A percentile compares a stretch with the other conserved stretches of the same genome.
These are phyloP conservation scores for Colletotrichum gloeosporioides DNA, from an alignment of 2,329 filamentous ascomycete species.

Conservation along the genomic window DNA sequence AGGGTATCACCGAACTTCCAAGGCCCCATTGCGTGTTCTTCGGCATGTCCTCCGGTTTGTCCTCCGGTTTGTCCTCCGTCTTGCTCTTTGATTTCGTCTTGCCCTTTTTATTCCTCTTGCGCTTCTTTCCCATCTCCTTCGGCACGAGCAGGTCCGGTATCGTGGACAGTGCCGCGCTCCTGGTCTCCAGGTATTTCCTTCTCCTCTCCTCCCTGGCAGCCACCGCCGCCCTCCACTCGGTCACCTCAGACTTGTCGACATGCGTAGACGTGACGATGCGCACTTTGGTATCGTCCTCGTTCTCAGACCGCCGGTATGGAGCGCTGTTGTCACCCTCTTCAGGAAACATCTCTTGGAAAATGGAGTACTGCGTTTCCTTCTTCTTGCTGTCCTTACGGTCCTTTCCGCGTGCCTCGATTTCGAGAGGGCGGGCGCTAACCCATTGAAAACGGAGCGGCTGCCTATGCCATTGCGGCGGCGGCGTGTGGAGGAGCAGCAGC, in stretches of 20 bases:
- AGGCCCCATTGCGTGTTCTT: neutral
- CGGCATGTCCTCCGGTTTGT: neutral
- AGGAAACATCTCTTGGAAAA: conserved; percentile 17
- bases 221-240: neutral
- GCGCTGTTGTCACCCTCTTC: neutral
- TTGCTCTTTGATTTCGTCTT: neutral
- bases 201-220: neutral
- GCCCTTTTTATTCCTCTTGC: neutral
- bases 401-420: neutral
- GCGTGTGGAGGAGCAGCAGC: neutral
- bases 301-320: neutral
- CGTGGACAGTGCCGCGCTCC: neutral
- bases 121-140: neutral
- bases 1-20: neutral
- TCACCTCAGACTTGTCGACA: conserved; percentile 1
- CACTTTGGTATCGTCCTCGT: neutral
- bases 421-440: neutral
- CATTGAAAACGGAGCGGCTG: neutral
- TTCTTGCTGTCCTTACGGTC: neutral
- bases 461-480: neutral
- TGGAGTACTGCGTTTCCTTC: neutral
- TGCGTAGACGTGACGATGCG: conserved; percentile 12
- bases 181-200: neutral
- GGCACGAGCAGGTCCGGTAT: neutral
- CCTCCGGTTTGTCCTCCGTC: neutral